These are phyloP conservation scores for Colletotrichum gigasporum DNA, from an alignment of 2,329 filamentous ascomycete genomes.

Conservation along the genomic window DNA sequence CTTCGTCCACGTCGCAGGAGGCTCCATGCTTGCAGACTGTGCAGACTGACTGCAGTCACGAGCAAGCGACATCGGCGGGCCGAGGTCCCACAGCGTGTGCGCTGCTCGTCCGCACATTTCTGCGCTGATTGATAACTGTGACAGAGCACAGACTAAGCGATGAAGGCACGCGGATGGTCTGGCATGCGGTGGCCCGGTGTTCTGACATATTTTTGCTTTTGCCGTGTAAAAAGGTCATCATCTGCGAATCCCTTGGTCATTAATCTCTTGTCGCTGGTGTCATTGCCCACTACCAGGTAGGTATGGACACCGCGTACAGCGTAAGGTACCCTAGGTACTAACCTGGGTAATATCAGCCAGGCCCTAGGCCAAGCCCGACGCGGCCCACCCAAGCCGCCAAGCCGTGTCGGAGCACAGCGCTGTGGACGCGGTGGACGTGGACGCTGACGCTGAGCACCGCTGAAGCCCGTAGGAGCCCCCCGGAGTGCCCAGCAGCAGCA, in stretches of 20 bases:
- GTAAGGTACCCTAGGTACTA: no score
- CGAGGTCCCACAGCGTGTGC: neutral
- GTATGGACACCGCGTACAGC: no score
- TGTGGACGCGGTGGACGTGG: no score
- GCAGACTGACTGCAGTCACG: neutral
- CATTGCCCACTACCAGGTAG: neutral
- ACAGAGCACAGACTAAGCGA: neutral
- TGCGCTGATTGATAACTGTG: conserved; percentile 26
- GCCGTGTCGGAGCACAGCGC: no score
- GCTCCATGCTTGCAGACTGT: neutral
- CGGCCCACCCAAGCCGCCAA: neutral
- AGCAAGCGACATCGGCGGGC: conserved; percentile 7
- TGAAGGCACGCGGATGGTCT: neutral
- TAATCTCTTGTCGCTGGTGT: neutral
- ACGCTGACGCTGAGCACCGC: no score
- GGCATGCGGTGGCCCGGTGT: neutral
- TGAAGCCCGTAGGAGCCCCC: no score
- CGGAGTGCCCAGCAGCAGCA: no score
- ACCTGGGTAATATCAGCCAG: no score
- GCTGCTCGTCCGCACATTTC: neutral
- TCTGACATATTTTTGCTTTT: neutral
- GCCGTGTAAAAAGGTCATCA: neutral
- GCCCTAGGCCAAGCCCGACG: neutral
- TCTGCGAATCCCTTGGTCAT: conserved; percentile 2
- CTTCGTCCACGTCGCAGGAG: no score